Evolutionary conservation across 495 filamentous ascomycete species (phyloP).

Genomic region (Penicillium herquei): DNA sequence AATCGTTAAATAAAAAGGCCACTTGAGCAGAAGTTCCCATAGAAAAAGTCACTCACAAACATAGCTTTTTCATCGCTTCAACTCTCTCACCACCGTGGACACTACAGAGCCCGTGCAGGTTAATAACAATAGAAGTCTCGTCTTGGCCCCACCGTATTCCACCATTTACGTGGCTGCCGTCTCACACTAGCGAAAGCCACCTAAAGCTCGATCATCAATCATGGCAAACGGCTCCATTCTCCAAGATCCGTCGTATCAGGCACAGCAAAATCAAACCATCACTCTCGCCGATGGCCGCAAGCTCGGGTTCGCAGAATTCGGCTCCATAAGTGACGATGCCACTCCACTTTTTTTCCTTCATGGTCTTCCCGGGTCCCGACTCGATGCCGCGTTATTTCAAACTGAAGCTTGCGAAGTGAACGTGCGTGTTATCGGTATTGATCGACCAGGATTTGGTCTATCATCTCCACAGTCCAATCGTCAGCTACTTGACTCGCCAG

Average conservation of each 20-base stretch:
- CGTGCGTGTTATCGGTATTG: slow-evolving; percentile 35
- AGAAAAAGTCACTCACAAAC: too few species aligned
- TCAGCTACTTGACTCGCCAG: slow-evolving; percentile 34
- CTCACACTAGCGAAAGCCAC: slow-evolving; percentile 9
- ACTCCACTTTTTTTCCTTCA: slow-evolving; percentile 33
- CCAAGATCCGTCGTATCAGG: slow-evolving; percentile 9
- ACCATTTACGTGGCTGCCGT: too few species aligned
- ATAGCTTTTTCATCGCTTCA: too few species aligned
- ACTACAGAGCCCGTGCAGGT: too few species aligned
- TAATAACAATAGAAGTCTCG: too few species aligned
- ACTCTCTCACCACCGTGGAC: too few species aligned
- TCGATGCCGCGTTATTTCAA: slow-evolving; percentile 15
- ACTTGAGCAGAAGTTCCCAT: too few species aligned
- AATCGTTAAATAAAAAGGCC: too few species aligned
- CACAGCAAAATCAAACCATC: slow-evolving; percentile 3
- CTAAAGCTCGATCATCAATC: slow-evolving; percentile 10
- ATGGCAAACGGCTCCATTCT: slow-evolving; percentile 14
- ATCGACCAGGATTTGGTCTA: slow-evolving; percentile 41
- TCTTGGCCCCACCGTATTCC: too few species aligned
- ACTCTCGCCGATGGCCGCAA: slow-evolving; percentile 29
- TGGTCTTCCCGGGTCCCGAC: slow-evolving; percentile 27
- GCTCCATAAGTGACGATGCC: slow-evolving; percentile 16
- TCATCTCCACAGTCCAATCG: slow-evolving; percentile 33
- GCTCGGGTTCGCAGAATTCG: slow-evolving; percentile 30
- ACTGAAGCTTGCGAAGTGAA: slow-evolving; percentile 17